Evolutionary conservation across 164 flowering plant species (phyloP).

Genomic region (Nymphaea thermarum): DNA sequence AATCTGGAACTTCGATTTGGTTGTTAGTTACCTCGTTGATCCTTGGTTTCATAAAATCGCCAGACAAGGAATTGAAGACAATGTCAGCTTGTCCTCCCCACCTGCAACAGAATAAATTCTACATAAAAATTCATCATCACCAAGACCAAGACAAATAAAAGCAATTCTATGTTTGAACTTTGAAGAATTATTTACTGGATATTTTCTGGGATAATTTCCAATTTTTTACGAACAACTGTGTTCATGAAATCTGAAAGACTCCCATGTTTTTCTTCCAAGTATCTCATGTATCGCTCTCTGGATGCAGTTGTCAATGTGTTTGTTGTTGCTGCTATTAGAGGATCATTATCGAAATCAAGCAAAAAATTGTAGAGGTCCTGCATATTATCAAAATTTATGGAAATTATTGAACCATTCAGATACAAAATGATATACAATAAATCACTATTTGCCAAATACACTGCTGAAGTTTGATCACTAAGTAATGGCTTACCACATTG

Average conservation of each 20-base stretch:
- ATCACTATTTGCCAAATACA: too few relatives aligned
- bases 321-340: conserved; percentile 22
- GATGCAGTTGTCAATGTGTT: conserved; percentile 7
- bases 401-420: background rate
- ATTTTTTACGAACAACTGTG: conserved; percentile 50
- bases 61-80: conserved; percentile 37
- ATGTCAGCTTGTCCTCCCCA: conserved; percentile 62
- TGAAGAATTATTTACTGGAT: conserved; percentile 36
- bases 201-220: conserved; percentile 53
- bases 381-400: background rate
- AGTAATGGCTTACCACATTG: background rate
- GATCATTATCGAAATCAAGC: conserved; percentile 38
- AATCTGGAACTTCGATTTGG: background rate
- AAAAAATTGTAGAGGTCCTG: conserved; percentile 89
- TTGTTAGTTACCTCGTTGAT: conserved; percentile 47
- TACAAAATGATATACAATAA: background rate
- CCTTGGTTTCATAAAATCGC: conserved; percentile 85
- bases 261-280: conserved; percentile 25
- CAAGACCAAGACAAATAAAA: too few relatives aligned
- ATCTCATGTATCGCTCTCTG: conserved; percentile 17
- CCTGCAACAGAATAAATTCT: conserved; percentile 16
- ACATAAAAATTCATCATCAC: too few relatives aligned
- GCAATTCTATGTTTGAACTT: background rate
- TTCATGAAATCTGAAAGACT: conserved; percentile 38
- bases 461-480: background rate